Percentiles rank a stretch among this genome's conserved stretches.
These are phyloP conservation scores for Laetiporus sulphureus DNA, from an alignment of 1,284 basidiomycete genomes.

Conservation along the genomic window DNA sequence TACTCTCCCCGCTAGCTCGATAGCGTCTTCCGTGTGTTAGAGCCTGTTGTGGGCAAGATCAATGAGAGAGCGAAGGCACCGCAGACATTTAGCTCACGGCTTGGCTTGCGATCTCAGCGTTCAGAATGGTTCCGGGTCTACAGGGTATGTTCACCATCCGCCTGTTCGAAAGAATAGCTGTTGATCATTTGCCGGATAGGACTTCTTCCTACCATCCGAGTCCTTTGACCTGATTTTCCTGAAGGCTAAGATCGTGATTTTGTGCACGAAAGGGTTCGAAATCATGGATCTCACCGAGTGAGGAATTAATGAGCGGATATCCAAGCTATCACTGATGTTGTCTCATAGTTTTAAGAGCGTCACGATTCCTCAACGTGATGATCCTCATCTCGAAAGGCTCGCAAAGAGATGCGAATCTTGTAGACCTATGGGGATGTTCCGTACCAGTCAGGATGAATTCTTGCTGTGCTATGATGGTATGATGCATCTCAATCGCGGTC, in stretches of 20 bases:
- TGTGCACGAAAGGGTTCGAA: conserved; percentile 92
- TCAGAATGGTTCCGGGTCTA: conserved; percentile 92
- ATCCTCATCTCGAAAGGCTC: conserved; percentile 64
- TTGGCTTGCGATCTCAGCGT: conserved; percentile 69
- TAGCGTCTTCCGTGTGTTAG: conserved; percentile 89
- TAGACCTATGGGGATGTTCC: conserved; percentile 89
- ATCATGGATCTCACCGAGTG: conserved; percentile 93
- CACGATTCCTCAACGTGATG: conserved; percentile 78
- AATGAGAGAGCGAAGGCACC: conserved; percentile 66
- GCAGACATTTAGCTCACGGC: conserved; percentile 61
- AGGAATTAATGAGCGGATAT: conserved; percentile 22
- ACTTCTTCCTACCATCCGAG: conserved; percentile 90
- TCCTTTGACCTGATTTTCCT: conserved; percentile 88
- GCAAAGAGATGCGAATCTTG: conserved; percentile 79
- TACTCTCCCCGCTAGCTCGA: conserved; percentile 46
- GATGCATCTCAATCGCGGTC: conserved; percentile 13
- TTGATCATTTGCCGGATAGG: conserved; percentile 30
- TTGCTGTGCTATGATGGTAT: conserved; percentile 87
- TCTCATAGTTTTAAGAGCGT: conserved; percentile 73
- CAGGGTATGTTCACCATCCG: conserved; percentile 39
- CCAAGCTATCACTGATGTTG: not conserved
- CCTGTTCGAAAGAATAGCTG: not conserved
- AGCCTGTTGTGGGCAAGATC: conserved; percentile 84
- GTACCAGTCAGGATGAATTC: conserved; percentile 84
- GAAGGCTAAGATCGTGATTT: conserved; percentile 85